These are phyloP conservation scores for Hypoxylon cercidicola DNA, from an alignment of 495 filamentous ascomycete species.

Conservation along the genomic window DNA sequence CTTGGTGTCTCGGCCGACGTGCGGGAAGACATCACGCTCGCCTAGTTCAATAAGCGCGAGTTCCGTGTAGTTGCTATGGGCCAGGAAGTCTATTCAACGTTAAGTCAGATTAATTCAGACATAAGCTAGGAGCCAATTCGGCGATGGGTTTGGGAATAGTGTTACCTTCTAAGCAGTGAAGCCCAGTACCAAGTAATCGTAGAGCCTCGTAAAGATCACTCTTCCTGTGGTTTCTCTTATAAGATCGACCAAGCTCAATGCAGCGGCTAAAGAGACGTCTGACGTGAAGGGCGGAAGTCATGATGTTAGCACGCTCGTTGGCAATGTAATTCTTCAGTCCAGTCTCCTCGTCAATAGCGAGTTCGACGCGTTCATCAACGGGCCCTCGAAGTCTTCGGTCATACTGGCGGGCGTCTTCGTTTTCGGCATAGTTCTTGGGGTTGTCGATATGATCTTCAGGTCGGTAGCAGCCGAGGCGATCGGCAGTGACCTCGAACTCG, in stretches of 20 bases:
- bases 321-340: conserved; percentile 94
- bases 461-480: conserved; percentile 87
- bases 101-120: conserved; percentile 18
- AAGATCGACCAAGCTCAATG: conserved; percentile 78
- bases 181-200: conserved; percentile 82
- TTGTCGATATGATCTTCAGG: conserved; percentile 93
- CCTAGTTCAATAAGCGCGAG: conserved; percentile 86
- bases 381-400: conserved; percentile 82
- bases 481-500: conserved; percentile 91
- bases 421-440: conserved; percentile 81
- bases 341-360: conserved; percentile 78
- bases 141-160: background rate
- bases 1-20: conserved; percentile 77
- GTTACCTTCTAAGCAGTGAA: conserved; percentile 85
- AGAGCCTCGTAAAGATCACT: conserved; percentile 85
- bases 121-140: background rate
- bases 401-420: conserved; percentile 83
- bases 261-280: conserved; percentile 75
- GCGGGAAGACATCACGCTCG: conserved; percentile 81
- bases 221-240: conserved; percentile 68
- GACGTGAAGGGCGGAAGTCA: conserved; percentile 79
- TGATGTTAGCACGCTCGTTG: conserved; percentile 76
- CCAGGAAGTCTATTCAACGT: conserved; percentile 72
- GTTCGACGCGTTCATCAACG: conserved; percentile 79
- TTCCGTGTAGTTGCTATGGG: conserved; percentile 91